These are phyloP conservation scores for Phytopythium sindhum DNA, from an alignment of 352 stramenopile species.

Conservation along the genomic window DNA sequence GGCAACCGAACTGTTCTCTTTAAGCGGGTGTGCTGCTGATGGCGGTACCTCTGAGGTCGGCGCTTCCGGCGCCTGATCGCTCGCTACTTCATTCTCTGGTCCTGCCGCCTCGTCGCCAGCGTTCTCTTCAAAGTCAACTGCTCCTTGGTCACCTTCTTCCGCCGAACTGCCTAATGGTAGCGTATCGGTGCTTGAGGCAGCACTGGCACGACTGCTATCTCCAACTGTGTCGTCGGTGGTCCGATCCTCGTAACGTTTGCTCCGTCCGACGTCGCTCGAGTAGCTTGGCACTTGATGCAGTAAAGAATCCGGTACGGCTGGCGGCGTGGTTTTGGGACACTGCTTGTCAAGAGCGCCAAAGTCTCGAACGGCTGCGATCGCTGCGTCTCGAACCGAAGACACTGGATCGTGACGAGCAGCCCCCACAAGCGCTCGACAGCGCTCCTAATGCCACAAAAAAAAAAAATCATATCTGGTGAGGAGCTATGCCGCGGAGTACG, in stretches of 20 bases:
- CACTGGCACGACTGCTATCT: neutral
- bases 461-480: neutral
- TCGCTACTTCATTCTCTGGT: slow-evolving; percentile 13
- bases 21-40: neutral
- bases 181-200: neutral
- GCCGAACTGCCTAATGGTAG: neutral
- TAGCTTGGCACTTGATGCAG: neutral
- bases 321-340: slow-evolving; percentile 12
- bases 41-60: neutral
- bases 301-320: neutral
- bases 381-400: slow-evolving; percentile 50
- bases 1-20: neutral
- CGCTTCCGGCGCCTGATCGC: neutral
- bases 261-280: neutral
- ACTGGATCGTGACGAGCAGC: slow-evolving; percentile 47
- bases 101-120: slow-evolving; percentile 25
- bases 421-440: slow-evolving; percentile 35
- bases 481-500: slow-evolving; percentile 6
- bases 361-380: slow-evolving; percentile 27
- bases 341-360: slow-evolving; percentile 41
- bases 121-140: slow-evolving; percentile 22
- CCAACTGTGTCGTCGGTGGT: neutral
- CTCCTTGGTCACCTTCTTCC: slow-evolving; percentile 16
- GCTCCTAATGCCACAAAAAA: slow-evolving; percentile 21
- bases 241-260: neutral